phyloP scores from a whole-genome alignment of 2,329 filamentous ascomycete species.

The Scleromitrula shiraiana region DNA sequence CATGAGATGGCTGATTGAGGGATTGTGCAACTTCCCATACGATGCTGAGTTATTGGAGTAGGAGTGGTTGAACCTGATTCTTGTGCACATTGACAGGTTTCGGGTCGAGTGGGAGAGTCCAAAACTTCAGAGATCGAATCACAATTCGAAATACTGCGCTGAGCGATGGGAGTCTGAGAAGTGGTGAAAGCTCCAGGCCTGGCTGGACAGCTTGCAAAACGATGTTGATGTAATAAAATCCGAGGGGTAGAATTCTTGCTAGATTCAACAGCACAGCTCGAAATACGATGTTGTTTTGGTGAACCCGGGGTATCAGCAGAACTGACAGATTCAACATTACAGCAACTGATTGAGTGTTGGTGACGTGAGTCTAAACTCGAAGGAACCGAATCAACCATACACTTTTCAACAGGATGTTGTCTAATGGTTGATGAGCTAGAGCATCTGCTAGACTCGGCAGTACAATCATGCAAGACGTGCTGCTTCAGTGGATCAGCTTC shows the following conservation, averaged over 20 bases:
- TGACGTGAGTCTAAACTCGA: not conserved
- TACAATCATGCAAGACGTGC: not conserved
- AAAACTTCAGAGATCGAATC: too few relatives aligned
- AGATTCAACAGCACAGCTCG: not conserved
- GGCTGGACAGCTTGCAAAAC: conserved; percentile 2
- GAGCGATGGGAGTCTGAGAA: not conserved
- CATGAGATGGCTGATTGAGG: not conserved
- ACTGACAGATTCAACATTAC: not conserved
- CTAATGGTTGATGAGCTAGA: not conserved
- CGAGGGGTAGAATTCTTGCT: not conserved
- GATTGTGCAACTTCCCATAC: conserved; percentile 5
- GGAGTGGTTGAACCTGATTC: too few relatives aligned
- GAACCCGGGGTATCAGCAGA: not conserved
- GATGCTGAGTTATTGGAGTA: not conserved
- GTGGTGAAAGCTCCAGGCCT: not conserved
- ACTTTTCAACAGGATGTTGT: not conserved
- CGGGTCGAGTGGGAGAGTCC: too few relatives aligned
- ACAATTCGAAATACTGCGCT: not conserved
- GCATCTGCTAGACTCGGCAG: not conserved
- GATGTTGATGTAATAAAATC: not conserved
- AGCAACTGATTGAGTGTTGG: not conserved
- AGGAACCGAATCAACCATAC: not conserved
- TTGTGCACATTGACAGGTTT: too few relatives aligned
- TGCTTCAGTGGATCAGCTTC: not conserved
- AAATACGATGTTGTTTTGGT: conserved; percentile 3